Conservation (phyloP, 371 early-diverging fungal species). For the Saksenaea oblongispora region DNA sequence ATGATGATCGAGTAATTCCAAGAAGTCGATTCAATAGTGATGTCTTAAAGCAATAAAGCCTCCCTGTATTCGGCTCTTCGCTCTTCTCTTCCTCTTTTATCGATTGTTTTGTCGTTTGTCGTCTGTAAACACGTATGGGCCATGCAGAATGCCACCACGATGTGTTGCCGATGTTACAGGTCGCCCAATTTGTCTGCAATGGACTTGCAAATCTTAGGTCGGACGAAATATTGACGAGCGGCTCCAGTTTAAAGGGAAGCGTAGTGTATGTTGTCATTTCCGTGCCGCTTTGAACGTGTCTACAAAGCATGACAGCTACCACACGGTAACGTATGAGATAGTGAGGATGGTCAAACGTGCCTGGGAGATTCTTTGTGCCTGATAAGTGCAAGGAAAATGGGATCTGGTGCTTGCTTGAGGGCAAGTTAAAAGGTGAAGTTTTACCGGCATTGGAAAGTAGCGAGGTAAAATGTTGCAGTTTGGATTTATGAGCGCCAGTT, state of each 20-base stretch:
- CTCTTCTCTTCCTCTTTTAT: not conserved
- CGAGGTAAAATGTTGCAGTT: not conserved
- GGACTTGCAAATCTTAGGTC: not conserved
- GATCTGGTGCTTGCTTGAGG: slow-evolving; percentile 10
- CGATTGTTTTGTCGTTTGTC: not conserved
- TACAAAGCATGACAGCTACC: slow-evolving; percentile 12
- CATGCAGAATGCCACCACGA: not conserved
- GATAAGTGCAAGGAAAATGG: slow-evolving; percentile 13
- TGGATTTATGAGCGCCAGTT: not conserved
- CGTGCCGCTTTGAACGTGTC: not conserved
- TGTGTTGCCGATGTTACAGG: not conserved
- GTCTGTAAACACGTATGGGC: not conserved
- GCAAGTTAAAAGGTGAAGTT: not conserved
- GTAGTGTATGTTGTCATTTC: not conserved
- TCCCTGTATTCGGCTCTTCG: not conserved
- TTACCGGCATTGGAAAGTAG: not conserved
- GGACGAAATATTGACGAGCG: not conserved
- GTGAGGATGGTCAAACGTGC: slow-evolving; percentile 10
- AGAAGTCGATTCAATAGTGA: not conserved
- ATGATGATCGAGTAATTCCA: not conserved
- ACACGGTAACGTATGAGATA: slow-evolving; percentile 10
- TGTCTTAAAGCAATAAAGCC: not conserved
- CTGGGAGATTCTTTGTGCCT: slow-evolving; percentile 10
- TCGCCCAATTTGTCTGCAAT: not conserved
- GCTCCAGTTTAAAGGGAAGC: not conserved